A percentile compares a stretch with the other conserved stretches of the same genome.
These are phyloP conservation scores for Oryza nivara DNA, from an alignment of 176 grass and related monocot species.

Conservation along the genomic window DNA sequence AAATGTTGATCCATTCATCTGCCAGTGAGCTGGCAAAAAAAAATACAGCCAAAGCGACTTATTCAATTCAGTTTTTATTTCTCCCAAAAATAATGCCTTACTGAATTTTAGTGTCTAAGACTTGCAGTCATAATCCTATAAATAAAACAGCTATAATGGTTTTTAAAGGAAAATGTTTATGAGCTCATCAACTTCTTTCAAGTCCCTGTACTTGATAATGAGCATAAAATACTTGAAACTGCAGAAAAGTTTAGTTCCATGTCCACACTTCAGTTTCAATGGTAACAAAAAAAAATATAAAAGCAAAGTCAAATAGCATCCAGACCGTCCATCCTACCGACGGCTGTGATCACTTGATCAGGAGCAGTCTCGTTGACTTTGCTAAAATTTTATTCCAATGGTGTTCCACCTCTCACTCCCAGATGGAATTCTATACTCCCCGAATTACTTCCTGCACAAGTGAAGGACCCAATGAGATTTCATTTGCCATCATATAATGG, in stretches of 20 bases:
- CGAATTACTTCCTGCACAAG: conserved; percentile 49
- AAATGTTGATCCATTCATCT: conserved; percentile 35
- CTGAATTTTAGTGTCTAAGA: too few relatives aligned
- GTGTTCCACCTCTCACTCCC: conserved; percentile 50
- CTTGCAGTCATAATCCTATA: not conserved
- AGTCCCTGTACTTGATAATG: conserved; percentile 10
- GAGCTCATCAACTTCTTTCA: not conserved
- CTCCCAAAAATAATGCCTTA: not conserved
- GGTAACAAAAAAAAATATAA: not conserved
- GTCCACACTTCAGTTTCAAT: not conserved
- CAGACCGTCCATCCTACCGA: not conserved
- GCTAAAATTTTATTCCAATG: conserved; percentile 42
- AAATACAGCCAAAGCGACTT: not conserved
- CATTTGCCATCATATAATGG: conserved; percentile 10
- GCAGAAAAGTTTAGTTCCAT: not conserved
- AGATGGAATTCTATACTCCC: conserved; percentile 30
- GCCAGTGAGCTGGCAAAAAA: conserved; percentile 30
- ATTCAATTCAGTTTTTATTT: conserved; percentile 17
- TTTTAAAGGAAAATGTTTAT: not conserved
- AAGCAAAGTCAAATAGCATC: not conserved
- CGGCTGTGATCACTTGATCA: conserved; percentile 32
- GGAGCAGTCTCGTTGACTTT: conserved; percentile 32
- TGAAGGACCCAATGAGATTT: conserved; percentile 40
- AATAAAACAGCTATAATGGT: not conserved
- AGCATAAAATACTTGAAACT: not conserved